Evolutionary conservation across 352 stramenopile genomes (phyloP), one percentile per base, ranked within the genome.

Genomic region (Saprolegnia diclina): DNA sequence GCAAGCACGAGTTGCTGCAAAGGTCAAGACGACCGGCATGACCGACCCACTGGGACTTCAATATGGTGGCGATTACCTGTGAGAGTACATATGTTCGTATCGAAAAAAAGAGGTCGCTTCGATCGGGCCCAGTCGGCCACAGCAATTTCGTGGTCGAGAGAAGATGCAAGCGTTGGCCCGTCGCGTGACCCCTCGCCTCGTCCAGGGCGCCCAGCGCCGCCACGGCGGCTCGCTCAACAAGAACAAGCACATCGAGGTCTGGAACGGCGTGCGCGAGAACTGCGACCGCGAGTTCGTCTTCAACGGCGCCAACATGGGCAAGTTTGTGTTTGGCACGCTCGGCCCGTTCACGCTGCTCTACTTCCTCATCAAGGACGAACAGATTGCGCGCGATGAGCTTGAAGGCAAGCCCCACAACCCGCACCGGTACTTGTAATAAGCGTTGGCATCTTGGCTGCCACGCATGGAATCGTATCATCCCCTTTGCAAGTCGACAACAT

Each of bases 211-310:
- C 61, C 85, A 90, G 76, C 78, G 82, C 74, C 85, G 85, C 72
- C 73, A 87, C 72, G 83, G 85, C 19, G 85, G 85, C 6, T 91
- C 83, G 64, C 79, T 92, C 22, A 67, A 69, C 64, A 94, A 92
- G 81, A 94, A 94, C 77, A 83, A 88, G 75, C 81, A 94, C 77
- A 77, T 94, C 38, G 85, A 94, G 79, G 82, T 91, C 62, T 55
- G 73, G 62, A 67, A 67, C 44, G 62, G 62, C 21, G 35, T 29
- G 18, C 62, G 62, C n/a, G 62, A 67, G 44, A 67, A 67, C 62
- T 67, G 62, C 50, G 62, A 67, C 62, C 62, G 62, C 44, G 62
- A 67, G 42, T 67, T 67, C 62, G 62, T 48, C 18, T 67, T 67
- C 45, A 57, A 67, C 50, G 6, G 16, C 16, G 24, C 62, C 26